These are phyloP conservation scores for Sclerotinia borealis DNA, from an alignment of 2,329 filamentous ascomycete species.

Conservation along the genomic window DNA sequence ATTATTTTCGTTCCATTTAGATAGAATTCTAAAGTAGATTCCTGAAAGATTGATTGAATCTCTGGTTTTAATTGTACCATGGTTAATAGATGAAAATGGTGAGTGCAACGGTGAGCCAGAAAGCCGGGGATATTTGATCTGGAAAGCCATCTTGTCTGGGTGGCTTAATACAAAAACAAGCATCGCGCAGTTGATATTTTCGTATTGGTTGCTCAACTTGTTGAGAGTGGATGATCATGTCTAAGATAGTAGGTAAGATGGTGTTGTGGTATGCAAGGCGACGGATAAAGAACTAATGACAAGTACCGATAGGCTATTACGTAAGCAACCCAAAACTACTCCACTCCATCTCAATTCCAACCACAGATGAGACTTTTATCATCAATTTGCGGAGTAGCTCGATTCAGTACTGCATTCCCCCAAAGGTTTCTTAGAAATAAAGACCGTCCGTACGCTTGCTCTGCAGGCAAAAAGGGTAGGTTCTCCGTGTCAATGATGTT, in stretches of 20 bases:
- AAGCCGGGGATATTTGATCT: not conserved
- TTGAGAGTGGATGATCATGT: not conserved
- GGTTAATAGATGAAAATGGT: not conserved
- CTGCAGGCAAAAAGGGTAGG: too few relatives aligned
- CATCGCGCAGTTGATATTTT: not conserved
- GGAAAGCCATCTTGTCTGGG: not conserved
- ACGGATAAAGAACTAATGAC: not conserved
- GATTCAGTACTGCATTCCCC: not conserved
- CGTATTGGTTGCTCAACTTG: not conserved
- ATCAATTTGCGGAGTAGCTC: not conserved
- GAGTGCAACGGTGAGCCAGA: not conserved
- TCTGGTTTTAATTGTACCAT: constrained; percentile 20
- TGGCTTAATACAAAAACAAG: not conserved
- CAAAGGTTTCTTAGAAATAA: not conserved
- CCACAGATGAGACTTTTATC: not conserved
- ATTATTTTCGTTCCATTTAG: constrained; percentile 85
- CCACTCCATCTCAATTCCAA: not conserved
- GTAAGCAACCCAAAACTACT: not conserved
- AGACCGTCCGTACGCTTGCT: not conserved
- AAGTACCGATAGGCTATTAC: not conserved
- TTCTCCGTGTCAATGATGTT: not conserved
- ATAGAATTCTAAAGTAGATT: constrained; percentile 70
- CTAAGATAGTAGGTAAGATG: too few relatives aligned
- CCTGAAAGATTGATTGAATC: constrained; percentile 20
- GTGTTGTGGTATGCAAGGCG: not conserved